A percentile compares a stretch with the other conserved stretches of the same genome.
These are phyloP conservation scores for Fusarium xyrophilum DNA, from an alignment of 2,329 filamentous ascomycete genomes.

Conservation along the genomic window DNA sequence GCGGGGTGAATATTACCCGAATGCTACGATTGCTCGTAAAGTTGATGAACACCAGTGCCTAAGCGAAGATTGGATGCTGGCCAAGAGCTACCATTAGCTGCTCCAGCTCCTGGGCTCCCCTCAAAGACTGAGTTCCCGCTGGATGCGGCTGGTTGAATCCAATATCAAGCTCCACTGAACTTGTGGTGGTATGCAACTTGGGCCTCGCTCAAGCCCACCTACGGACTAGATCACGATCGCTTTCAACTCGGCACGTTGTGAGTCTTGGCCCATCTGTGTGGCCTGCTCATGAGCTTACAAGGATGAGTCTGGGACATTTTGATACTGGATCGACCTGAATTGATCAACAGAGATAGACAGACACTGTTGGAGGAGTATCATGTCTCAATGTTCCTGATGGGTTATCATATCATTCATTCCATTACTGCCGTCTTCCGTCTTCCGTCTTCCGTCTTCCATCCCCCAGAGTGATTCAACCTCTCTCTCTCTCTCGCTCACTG, in stretches of 20 bases:
- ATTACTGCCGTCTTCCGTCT: background rate
- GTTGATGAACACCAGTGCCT: background rate
- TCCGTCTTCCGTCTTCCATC: background rate
- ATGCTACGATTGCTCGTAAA: background rate
- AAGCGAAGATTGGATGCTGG: background rate
- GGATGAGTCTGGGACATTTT: conserved; percentile 8
- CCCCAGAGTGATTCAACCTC: background rate
- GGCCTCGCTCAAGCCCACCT: conserved; percentile 18
- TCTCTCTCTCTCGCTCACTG: background rate
- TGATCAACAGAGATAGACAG: background rate
- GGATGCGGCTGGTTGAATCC: conserved; percentile 28
- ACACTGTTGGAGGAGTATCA: background rate
- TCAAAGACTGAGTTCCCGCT: conserved; percentile 9
- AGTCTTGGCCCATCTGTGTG: conserved; percentile 20
- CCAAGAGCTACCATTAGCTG: background rate
- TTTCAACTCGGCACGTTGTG: conserved; percentile 17
- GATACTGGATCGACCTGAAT: background rate
- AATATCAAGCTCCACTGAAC: conserved; percentile 28
- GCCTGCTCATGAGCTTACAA: conserved; percentile 6
- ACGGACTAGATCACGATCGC: conserved; percentile 34
- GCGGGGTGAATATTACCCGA: background rate
- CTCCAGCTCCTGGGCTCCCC: background rate
- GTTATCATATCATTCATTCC: background rate
- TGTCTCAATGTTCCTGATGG: background rate
- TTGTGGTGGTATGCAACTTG: conserved; percentile 11